Base-by-base conservation (phyloP, 1,284 basidiomycete species). In the Austroboletus novae-zelandiae region DNA sequence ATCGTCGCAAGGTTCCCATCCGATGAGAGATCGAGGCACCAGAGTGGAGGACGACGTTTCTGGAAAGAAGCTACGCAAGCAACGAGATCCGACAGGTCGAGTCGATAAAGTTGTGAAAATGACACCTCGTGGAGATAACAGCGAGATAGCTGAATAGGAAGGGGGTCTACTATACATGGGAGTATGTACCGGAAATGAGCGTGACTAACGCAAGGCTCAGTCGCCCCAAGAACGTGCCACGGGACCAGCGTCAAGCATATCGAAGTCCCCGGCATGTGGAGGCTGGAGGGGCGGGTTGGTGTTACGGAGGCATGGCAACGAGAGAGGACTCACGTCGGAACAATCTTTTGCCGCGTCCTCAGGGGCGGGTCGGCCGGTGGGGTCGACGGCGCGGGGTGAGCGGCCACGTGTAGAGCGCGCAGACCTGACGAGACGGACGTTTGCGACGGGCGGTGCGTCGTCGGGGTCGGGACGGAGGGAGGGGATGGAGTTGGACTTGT, bases 101-200 rank as follows among this genome's bases (percentile, higher is more conserved):
- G 51, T 52, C 52, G 55, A 58, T 51, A 61, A 53, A 52, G 55
- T 51, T 57, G 50, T 53, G 51, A 57, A 61, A 44, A 47, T 45
- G 51, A 52, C 47, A 53, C 64, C 66, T 69, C 61, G 64, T 68
- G 63, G 67, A 66, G 64, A 65, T 68, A 69, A 60, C 64, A 64
- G 40, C 47, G 55, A 56, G 48, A 61, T 61, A 48, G 58, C 53
- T 35, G 52, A 64, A 57, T 50, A 46, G 40, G 56, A 53, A 58
- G 20, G 53, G 44, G 6, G 47, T 37, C 52, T 55, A 42, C 50
- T 58, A 55, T 54, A 60, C 27, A 62, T 40, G 58, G 54, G 44
- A 39, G 50, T 42, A 52, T 41, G 51, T 45, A 56, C 57, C 65
- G 65, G 61, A 61, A 65, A 63, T 61, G 66, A 70, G 57, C 17